These are phyloP conservation scores for Aspergillus sp. DNA, from an alignment of 2,329 filamentous ascomycete species.

Conservation along the genomic window DNA sequence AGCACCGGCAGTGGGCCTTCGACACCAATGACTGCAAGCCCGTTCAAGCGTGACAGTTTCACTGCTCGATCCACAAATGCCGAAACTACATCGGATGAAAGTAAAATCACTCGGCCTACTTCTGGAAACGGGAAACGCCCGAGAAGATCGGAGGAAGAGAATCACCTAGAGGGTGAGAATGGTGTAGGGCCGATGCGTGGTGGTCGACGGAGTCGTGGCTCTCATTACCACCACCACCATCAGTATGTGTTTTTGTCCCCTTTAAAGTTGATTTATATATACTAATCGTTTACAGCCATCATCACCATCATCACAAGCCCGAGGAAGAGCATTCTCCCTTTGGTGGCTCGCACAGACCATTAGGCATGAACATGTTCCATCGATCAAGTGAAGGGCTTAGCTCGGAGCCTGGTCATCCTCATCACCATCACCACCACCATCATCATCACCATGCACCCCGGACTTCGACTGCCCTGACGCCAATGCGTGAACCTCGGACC, in stretches of 20 bases:
- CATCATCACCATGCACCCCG: slow-evolving; percentile 31
- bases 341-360: slow-evolving; percentile 24
- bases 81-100: slow-evolving; percentile 38
- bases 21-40: slow-evolving; percentile 55
- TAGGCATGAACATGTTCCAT: slow-evolving; percentile 28
- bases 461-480: slow-evolving; percentile 27
- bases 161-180: slow-evolving; percentile 64
- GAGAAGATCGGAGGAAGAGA: slow-evolving; percentile 72
- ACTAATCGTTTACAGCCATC: slow-evolving; percentile 38
- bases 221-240: slow-evolving; percentile 64
- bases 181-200: slow-evolving; percentile 62
- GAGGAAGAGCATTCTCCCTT: slow-evolving; percentile 46
- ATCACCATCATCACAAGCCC: slow-evolving; percentile 56
- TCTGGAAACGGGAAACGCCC: slow-evolving; percentile 58
- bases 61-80: slow-evolving; percentile 43
- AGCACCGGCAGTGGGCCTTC: slow-evolving; percentile 52
- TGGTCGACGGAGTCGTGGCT: slow-evolving; percentile 56
- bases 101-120: slow-evolving; percentile 41
- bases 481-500: slow-evolving; percentile 60
- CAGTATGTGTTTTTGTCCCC: slow-evolving; percentile 44
- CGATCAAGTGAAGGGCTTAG: slow-evolving; percentile 27
- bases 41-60: slow-evolving; percentile 52
- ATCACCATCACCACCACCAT: slow-evolving; percentile 43
- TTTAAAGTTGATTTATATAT: background rate
- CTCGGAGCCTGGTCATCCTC: slow-evolving; percentile 32